These are phyloP conservation scores for Rhizopus microsporus DNA, from an alignment of 371 early-diverging fungal species.

Conservation along the genomic window DNA sequence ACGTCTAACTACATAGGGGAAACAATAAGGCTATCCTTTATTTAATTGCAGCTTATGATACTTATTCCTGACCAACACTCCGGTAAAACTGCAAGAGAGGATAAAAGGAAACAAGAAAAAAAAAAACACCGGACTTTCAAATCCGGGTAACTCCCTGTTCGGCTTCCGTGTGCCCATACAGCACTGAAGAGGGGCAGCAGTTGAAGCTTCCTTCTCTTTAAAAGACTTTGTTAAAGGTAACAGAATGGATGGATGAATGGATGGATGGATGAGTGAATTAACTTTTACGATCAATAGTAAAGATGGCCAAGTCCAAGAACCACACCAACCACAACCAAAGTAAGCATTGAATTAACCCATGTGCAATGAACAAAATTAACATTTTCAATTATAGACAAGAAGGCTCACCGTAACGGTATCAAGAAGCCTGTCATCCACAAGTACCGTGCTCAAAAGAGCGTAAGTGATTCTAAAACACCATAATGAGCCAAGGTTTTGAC, in stretches of 20 bases:
- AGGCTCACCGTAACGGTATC: constrained; percentile 99
- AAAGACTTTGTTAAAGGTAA: constrained; percentile 2
- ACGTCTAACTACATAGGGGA: no score
- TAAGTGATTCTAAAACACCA: constrained; percentile 39
- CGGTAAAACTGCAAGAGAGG: no score
- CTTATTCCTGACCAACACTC: no score
- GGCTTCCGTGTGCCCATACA: neutral
- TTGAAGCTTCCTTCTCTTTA: neutral
- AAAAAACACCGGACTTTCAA: neutral
- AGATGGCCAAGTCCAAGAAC: constrained; percentile 98
- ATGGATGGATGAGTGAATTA: neutral
- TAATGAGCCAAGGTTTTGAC: neutral
- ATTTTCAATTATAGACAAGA: constrained; percentile 65
- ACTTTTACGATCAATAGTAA: neutral
- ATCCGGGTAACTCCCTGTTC: neutral
- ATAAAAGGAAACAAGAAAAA: neutral
- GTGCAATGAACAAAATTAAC: neutral
- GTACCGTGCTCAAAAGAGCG: constrained; percentile 92
- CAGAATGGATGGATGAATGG: constrained; percentile 1
- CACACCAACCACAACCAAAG: constrained; percentile 99
- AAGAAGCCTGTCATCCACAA: constrained; percentile 91
- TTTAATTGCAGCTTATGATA: no score
- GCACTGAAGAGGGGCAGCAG: neutral
- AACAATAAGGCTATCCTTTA: no score
- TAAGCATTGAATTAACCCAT: constrained; percentile 17